These are phyloP conservation scores for Vigna mungo DNA, from an alignment of 306 rosid genomes.

Conservation along the genomic window DNA sequence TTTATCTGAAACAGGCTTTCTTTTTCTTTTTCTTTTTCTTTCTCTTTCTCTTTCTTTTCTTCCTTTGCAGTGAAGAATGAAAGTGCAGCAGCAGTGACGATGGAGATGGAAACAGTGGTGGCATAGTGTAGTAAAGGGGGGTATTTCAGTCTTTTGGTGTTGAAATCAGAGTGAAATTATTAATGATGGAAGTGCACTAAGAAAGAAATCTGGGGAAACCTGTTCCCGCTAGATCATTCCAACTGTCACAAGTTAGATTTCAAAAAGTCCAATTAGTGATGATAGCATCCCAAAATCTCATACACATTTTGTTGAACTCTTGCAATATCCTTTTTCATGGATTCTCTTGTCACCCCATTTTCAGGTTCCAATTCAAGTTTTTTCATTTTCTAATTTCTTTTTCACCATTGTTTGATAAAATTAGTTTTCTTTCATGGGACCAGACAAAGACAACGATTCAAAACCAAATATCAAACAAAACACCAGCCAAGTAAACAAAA, in stretches of 20 bases:
- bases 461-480: conserved; percentile 34
- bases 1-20: too few relatives aligned
- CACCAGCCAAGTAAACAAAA: too few relatives aligned
- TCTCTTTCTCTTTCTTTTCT: too few relatives aligned
- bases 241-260: conserved; percentile 21
- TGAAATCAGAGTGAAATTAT: too few relatives aligned
- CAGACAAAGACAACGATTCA: conserved; percentile 30
- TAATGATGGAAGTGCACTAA: too few relatives aligned
- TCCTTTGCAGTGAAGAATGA: too few relatives aligned
- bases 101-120: too few relatives aligned
- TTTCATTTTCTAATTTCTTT: neutral
- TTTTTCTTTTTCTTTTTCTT: too few relatives aligned
- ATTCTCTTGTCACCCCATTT: conserved; percentile 30
- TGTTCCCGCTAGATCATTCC: conserved; percentile 38
- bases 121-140: too few relatives aligned
- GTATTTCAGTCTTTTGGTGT: too few relatives aligned
- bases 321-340: conserved; percentile 28
- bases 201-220: neutral
- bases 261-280: neutral
- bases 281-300: neutral
- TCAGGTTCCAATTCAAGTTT: conserved; percentile 14
- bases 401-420: neutral
- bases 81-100: too few relatives aligned
- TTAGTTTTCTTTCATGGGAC: too few relatives aligned
- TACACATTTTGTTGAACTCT: neutral